Evolutionary conservation across 306 rosid genomes (phyloP), one percentile per base, ranked within the genome.

Genomic region (Abrus precatorius): DNA sequence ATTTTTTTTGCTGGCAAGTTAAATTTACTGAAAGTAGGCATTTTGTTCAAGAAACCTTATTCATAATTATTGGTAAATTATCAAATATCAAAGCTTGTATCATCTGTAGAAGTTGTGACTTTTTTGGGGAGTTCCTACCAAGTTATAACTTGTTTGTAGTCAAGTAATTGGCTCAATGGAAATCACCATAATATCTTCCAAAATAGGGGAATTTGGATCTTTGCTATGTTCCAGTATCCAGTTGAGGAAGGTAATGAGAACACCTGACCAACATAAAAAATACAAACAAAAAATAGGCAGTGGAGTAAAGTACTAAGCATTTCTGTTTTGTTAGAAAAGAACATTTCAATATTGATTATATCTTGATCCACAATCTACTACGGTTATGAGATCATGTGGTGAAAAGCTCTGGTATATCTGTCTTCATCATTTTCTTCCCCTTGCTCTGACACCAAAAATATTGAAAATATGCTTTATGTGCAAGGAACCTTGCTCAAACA

Each of bases 61-160:
- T 36, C 61, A 49, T 68, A 75, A 59, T 59, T 74, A 40, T 32
- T 29, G 55, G 49, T 40, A 41, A 55, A 53, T 38, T 40, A 27
- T 57, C 33, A 20, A 33, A 69, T 28, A 57, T 66, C 45, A 11
- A 81, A 12, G 56, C 38, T 74, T 67, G 70, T 38, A 28, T 50
- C 63, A 41, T 12, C 13, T 52, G 36, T 36, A 27, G 43, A 36
- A 52, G 29, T 70, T 67, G 11, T 74, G 69, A 41, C 44, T 30
- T 11, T 41, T 69, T 13, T 30, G 8, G 14, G 52, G 8, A 56
- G 43, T 55, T 74, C 65, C 68, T 72, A 14, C 56, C 10, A 44
- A 50, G 62, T 13, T 78, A 74, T 73, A 30, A 84, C 63, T 75
- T 69, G 55, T 69, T 45, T 38, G 30, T 73, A 44, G 55, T 49